These are phyloP conservation scores for Phytophthora pluvialis DNA, from an alignment of 352 stramenopile species.

Conservation along the genomic window DNA sequence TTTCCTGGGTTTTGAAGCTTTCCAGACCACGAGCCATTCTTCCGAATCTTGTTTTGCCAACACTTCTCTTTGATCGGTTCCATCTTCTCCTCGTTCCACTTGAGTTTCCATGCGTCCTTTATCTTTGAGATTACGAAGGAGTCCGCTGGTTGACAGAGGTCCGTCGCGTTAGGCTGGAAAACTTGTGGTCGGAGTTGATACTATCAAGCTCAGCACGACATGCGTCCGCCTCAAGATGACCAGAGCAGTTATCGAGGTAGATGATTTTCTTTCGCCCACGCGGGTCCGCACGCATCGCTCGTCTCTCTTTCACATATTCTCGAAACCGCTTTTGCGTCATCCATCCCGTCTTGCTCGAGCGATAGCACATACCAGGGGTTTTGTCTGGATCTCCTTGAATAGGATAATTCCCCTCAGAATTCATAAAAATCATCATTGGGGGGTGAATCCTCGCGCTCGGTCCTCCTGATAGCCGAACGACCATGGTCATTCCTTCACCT, in stretches of 20 bases:
- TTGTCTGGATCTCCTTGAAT: not conserved
- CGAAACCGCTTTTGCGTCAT: too few species aligned
- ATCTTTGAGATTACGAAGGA: constrained; percentile 11
- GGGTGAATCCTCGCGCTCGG: not conserved
- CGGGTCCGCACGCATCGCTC: not conserved
- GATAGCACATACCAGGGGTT: too few species aligned
- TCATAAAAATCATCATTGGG: not conserved
- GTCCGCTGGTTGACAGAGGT: not conserved
- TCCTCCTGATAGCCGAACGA: not conserved
- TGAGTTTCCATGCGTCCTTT: not conserved
- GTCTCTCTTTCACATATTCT: too few species aligned
- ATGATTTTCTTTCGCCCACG: not conserved
- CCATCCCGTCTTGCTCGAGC: too few species aligned
- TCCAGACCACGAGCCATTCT: too few species aligned
- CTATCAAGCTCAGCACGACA: not conserved
- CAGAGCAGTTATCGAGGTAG: constrained; percentile 7
- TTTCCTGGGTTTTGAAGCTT: too few species aligned
- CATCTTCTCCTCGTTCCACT: not conserved
- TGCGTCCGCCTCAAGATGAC: not conserved
- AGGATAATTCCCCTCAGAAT: not conserved
- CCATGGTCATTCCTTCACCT: not conserved
- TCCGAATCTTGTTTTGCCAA: too few species aligned
- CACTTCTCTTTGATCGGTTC: too few species aligned
- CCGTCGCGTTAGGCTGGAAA: not conserved
- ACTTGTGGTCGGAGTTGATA: not conserved